Base-by-base conservation (phyloP, 331 rosid species). In the Malus hybrid region DNA sequence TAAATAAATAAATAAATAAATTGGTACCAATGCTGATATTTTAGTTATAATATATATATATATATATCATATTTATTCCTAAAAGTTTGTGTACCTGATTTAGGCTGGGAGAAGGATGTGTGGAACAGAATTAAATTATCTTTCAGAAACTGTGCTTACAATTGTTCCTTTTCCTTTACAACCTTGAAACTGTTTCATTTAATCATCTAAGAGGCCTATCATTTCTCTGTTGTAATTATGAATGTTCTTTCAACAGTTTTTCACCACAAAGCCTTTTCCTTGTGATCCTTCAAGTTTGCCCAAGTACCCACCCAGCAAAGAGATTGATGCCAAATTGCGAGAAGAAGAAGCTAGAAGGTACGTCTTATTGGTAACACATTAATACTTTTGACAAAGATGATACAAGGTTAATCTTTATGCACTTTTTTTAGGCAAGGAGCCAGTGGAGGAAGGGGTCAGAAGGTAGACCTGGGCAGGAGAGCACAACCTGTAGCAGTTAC, bases 261-360 rank as follows among this genome's bases (percentile, higher is more conserved):
- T 94, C 80, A 83, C 90, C 46, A 77, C 77, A 73, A 81, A 85
- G 66, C 97, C 98, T 64, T 84, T 81, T 67, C 87, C 98, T 29
- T 91, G 97, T 68, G 90, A 91, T 83, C 97, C 97, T 76, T 91
- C 96, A 84, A 87, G 84, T 69, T 87, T 91, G 76, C 97, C 97
- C 60, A 91, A 85, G 81, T 93, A 91, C 83, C 94, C 93, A 69
- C 96, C 97, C n/a, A 86, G 93, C 90, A 93, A 93, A 85, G 98
- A 93, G 87, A 93, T 93, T 54, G 91, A 93, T 83, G 84, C 87
- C 32, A 93, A 90, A 68, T 70, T 88, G 83, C 83, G 87, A 67
- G 93, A 83, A 59, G 93, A 85, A 79, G 93, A 86, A 87, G 86
- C 84, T 65, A 85, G 90, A 84, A 90, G 97, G 98, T 93, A 91